Conservation (phyloP, 768 basidiomycete species). For the Pleurotus tuoliensis region DNA sequence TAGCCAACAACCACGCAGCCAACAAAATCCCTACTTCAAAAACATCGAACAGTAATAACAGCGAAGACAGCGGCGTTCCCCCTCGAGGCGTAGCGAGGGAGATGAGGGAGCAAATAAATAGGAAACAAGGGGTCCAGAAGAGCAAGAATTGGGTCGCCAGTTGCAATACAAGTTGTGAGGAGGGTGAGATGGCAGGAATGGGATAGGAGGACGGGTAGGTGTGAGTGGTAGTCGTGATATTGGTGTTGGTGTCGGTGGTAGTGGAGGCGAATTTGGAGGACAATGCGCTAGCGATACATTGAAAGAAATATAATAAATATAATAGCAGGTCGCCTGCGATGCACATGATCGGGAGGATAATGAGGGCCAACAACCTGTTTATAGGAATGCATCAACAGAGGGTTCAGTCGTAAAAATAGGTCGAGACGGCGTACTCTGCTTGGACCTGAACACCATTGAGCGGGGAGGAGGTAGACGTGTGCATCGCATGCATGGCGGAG, state of each 20-base stretch:
- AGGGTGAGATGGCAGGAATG: conserved; percentile 53
- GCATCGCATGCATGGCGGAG: too few relatives aligned
- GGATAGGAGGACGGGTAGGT: not conserved
- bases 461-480: too few relatives aligned
- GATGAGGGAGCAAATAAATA: conserved; percentile 66
- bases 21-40: conserved; percentile 65
- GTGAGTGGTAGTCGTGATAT: conserved; percentile 52
- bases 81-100: conserved; percentile 50
- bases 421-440: conserved; percentile 41
- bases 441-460: conserved; percentile 3
- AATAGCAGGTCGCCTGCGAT: conserved; percentile 68
- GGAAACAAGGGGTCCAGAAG: conserved; percentile 75
- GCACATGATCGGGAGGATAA: conserved; percentile 71
- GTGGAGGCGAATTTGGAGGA: conserved; percentile 14
- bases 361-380: conserved; percentile 68
- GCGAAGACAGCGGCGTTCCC: conserved; percentile 52
- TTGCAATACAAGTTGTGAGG: too few relatives aligned
- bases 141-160: conserved; percentile 53
- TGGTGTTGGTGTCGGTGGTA: conserved; percentile 31
- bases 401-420: not conserved
- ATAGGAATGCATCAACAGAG: not conserved
- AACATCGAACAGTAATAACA: conserved; percentile 72
- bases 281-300: conserved; percentile 7
- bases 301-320: conserved; percentile 51
- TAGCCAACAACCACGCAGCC: conserved; percentile 71